These are phyloP conservation scores for Sporodiniella umbellata DNA, from an alignment of 371 early-diverging fungal genomes.

Conservation along the genomic window DNA sequence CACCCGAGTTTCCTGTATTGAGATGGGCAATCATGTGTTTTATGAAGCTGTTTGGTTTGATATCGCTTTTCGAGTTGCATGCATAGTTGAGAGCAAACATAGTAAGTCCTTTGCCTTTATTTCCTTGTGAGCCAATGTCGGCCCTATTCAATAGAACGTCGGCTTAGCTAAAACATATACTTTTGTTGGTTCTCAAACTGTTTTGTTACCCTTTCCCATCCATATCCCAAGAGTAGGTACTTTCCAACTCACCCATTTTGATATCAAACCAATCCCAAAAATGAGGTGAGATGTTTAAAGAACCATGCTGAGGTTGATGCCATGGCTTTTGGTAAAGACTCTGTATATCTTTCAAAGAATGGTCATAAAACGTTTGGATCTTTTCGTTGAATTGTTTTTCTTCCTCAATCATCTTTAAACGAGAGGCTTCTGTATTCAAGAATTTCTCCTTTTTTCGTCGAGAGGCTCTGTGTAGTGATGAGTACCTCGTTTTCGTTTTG, in stretches of 20 bases:
- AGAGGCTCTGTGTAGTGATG: constrained; percentile 43
- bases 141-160: too few relatives aligned
- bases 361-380: constrained; percentile 36
- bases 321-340: constrained; percentile 5
- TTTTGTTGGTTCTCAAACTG: background rate
- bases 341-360: constrained; percentile 13
- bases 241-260: constrained; percentile 36
- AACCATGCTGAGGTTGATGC: constrained; percentile 2
- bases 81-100: background rate
- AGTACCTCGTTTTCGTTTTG: background rate
- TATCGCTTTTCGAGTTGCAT: background rate
- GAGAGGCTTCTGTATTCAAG: constrained; percentile 52
- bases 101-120: background rate
- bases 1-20: constrained; percentile 45
- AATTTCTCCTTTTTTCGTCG: constrained; percentile 56
- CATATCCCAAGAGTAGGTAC: constrained; percentile 32
- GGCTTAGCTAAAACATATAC: background rate
- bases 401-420: constrained; percentile 53
- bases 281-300: background rate
- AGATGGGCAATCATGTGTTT: constrained; percentile 23
- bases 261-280: constrained; percentile 45
- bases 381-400: constrained; percentile 32
- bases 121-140: background rate
- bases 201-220: constrained; percentile 4
- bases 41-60: background rate